A percentile compares a stretch with the other conserved stretches of the same genome.
phyloP scores from a whole-genome alignment of 306 rosid species.

The Psophocarpus tetragonolobus region DNA sequence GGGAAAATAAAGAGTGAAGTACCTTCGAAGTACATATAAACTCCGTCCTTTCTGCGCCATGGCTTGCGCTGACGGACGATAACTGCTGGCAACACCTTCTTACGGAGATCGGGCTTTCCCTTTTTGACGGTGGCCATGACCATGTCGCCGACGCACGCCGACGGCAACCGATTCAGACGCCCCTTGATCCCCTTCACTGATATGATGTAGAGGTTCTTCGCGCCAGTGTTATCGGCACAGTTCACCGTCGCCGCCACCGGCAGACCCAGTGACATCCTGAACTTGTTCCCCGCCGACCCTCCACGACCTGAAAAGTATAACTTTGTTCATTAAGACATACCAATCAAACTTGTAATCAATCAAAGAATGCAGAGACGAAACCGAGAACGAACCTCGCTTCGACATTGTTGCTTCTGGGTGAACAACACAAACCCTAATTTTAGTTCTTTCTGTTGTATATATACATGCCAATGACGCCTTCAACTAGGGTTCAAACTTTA shows the following conservation, averaged over 20 bases:
- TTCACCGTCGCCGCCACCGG: constrained; percentile 97
- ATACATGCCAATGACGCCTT: neutral
- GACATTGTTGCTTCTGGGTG: constrained; percentile 46
- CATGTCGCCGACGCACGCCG: constrained; percentile 94
- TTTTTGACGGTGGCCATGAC: constrained; percentile 96
- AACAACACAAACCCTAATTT: neutral
- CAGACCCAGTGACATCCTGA: constrained; percentile 89
- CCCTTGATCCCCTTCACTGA: constrained; percentile 96
- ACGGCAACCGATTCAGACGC: constrained; percentile 77
- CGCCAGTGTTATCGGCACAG: constrained; percentile 92
- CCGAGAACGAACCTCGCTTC: constrained; percentile 48
- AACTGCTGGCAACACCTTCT: constrained; percentile 89
- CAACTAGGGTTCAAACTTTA: constrained; percentile 31
- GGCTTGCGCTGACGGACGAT: constrained; percentile 93
- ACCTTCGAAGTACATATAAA: constrained; percentile 94
- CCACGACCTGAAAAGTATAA: constrained; percentile 60
- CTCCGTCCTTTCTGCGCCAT: constrained; percentile 97
- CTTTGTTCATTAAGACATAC: no score
- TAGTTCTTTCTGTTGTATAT: neutral
- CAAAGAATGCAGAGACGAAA: neutral
- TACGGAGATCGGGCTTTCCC: constrained; percentile 86
- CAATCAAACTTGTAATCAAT: neutral
- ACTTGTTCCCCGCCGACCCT: constrained; percentile 90
- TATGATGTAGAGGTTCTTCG: constrained; percentile 86
- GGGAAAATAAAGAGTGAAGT: neutral